phyloP scores from a whole-genome alignment of 2,329 filamentous ascomycete species.

The Pyricularia sp. region DNA sequence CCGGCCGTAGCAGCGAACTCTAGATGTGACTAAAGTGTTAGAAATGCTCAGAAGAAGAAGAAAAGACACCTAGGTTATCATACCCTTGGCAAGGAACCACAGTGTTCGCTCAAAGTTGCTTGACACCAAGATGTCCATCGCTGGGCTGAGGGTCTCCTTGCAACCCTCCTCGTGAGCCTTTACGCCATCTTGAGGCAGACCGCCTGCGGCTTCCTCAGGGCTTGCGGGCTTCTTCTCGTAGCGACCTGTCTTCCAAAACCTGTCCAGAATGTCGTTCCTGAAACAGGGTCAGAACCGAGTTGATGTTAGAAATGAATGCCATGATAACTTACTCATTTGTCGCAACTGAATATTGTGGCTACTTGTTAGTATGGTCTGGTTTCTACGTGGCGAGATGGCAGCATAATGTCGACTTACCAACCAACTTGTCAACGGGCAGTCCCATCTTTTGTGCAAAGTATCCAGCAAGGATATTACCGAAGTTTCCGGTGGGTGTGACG shows the following conservation, averaged over 20 bases:
- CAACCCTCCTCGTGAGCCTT: conserved; percentile 64
- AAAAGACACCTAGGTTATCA: not conserved
- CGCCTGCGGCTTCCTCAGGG: conserved; percentile 46
- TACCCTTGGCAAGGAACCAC: conserved; percentile 74
- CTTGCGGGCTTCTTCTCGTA: conserved; percentile 77
- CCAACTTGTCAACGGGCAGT: conserved; percentile 74
- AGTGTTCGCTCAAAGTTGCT: conserved; percentile 95
- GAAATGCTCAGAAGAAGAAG: not conserved
- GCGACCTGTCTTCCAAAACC: conserved; percentile 83
- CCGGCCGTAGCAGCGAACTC: conserved; percentile 51
- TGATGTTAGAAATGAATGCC: not conserved
- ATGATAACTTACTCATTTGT: conserved; percentile 58
- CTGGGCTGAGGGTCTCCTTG: conserved; percentile 85
- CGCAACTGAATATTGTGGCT: conserved; percentile 43
- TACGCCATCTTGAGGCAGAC: conserved; percentile 52
- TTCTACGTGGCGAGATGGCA: not conserved
- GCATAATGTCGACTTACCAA: conserved; percentile 25
- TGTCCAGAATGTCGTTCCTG: conserved; percentile 82
- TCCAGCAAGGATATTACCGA: conserved; percentile 82
- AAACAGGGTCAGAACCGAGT: not conserved
- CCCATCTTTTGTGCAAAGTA: conserved; percentile 62
- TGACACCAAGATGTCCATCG: conserved; percentile 95
- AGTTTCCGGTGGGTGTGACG: conserved; percentile 92
- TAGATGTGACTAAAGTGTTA: not conserved
- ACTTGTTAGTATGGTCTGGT: not conserved